Evolutionary conservation across 108 stramenopile genomes (phyloP).

Genomic region (Nitzschia sp.): DNA sequence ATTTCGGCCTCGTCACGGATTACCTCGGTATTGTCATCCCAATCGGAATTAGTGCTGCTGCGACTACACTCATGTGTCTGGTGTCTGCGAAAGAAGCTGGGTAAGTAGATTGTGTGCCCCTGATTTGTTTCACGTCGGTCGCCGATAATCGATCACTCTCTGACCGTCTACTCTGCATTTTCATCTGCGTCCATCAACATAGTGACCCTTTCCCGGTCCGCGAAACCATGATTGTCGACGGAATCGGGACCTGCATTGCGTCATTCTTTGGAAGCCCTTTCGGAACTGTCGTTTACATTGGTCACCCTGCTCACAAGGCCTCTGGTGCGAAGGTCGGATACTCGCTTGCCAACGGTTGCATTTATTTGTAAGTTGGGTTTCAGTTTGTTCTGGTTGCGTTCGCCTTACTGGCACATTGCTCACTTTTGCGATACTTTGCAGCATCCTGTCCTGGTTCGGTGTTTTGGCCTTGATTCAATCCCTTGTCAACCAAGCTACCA

Average conservation of each 20-base stretch:
- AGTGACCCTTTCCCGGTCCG: conserved; percentile 54
- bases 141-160: no score
- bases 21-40: conserved; percentile 65
- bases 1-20: conserved; percentile 29
- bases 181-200: neutral
- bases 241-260: conserved; percentile 63
- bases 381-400: neutral
- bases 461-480: conserved; percentile 35
- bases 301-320: conserved; percentile 71
- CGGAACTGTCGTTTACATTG: conserved; percentile 68
- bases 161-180: no score
- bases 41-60: conserved; percentile 47
- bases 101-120: no score
- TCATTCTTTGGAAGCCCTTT: conserved; percentile 64
- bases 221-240: conserved; percentile 69
- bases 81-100: conserved; percentile 61
- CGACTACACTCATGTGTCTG: conserved; percentile 49
- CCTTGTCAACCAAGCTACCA: conserved; percentile 38
- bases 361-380: conserved; percentile 35
- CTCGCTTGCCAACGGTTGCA: conserved; percentile 49
- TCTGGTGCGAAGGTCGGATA: conserved; percentile 60
- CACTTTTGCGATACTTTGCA: neutral
- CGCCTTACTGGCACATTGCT: neutral
- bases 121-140: no score
- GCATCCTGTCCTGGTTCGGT: conserved; percentile 49